Evolutionary conservation across 352 stramenopile genomes (phyloP).

Genomic region (Vaucheria bursata): DNA sequence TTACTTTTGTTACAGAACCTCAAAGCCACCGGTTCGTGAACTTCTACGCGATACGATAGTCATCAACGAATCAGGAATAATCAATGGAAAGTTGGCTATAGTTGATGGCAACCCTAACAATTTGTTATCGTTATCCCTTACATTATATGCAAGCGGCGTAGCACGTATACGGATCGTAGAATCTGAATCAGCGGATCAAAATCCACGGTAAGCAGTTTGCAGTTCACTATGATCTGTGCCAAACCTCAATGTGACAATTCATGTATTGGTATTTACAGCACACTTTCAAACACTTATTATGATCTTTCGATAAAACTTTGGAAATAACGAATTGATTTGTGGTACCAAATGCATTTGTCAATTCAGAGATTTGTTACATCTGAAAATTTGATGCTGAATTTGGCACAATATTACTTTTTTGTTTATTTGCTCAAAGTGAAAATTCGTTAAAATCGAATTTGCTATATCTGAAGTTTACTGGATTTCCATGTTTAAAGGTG

Average conservation of each 20-base stretch:
- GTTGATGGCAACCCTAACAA: slow-evolving; percentile 1
- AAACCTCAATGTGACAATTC: background rate
- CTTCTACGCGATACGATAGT: slow-evolving; percentile 47
- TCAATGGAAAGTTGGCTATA: slow-evolving; percentile 19
- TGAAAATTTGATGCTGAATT: too few species aligned
- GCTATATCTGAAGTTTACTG: too few species aligned
- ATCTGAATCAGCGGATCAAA: slow-evolving; percentile 57
- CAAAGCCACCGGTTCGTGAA: background rate
- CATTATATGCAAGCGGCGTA: slow-evolving; percentile 55
- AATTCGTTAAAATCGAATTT: too few species aligned
- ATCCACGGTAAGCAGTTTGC: slow-evolving; percentile 44
- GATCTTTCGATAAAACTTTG: background rate
- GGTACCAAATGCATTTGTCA: slow-evolving; percentile 13
- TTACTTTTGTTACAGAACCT: background rate
- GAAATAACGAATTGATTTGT: background rate
- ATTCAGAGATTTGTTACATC: too few species aligned
- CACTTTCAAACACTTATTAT: background rate
- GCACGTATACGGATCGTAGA: slow-evolving; percentile 57
- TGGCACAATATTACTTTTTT: too few species aligned
- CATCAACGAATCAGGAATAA: slow-evolving; percentile 53
- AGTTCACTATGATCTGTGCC: slow-evolving; percentile 22
- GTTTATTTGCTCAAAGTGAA: too few species aligned
- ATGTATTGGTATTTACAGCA: background rate
- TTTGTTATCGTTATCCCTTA: slow-evolving; percentile 51
- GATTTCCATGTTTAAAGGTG: too few species aligned